Evolutionary conservation across 2,329 filamentous ascomycete species (phyloP).

Genomic region (Triangularia verruculosa): DNA sequence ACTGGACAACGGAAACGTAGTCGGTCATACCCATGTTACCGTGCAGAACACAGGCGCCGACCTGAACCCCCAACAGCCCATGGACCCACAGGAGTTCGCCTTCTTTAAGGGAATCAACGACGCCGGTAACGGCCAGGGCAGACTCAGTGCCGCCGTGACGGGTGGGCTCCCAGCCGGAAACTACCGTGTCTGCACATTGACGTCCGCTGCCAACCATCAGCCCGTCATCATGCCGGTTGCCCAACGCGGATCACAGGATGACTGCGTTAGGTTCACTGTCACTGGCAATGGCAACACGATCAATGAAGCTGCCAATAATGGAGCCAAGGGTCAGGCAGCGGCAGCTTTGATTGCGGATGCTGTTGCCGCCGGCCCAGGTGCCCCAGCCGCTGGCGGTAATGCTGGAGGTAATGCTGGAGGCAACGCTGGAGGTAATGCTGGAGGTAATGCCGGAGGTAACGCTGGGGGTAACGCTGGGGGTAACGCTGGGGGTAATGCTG

Average conservation of each 20-base stretch:
- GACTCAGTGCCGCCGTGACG: slow-evolving; percentile 35
- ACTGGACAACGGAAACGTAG: slow-evolving; percentile 47
- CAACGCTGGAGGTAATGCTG: no score
- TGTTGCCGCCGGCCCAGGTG: slow-evolving; percentile 29
- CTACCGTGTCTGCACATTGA: slow-evolving; percentile 44
- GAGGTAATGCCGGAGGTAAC: no score
- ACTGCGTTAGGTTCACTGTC: slow-evolving; percentile 44
- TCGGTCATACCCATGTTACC: slow-evolving; percentile 59
- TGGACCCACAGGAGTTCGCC: slow-evolving; percentile 47
- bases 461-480: neutral
- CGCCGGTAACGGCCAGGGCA: slow-evolving; percentile 38
- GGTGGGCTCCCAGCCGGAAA: slow-evolving; percentile 41
- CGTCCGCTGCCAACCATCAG: slow-evolving; percentile 42
- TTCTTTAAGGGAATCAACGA: slow-evolving; percentile 45
- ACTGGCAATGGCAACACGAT: slow-evolving; percentile 27
- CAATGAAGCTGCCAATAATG: slow-evolving; percentile 32
- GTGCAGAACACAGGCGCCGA: slow-evolving; percentile 53
- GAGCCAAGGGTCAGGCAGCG: slow-evolving; percentile 28
- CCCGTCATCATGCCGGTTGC: slow-evolving; percentile 45
- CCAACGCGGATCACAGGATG: slow-evolving; percentile 45
- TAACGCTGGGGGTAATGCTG: neutral
- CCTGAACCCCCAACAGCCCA: slow-evolving; percentile 47
- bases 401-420: slow-evolving; percentile 17
- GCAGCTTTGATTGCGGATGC: slow-evolving; percentile 26
- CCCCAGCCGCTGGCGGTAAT: slow-evolving; percentile 22